phyloP scores from a whole-genome alignment of 257 asterid genomes.

The Hygrophila difformis region DNA sequence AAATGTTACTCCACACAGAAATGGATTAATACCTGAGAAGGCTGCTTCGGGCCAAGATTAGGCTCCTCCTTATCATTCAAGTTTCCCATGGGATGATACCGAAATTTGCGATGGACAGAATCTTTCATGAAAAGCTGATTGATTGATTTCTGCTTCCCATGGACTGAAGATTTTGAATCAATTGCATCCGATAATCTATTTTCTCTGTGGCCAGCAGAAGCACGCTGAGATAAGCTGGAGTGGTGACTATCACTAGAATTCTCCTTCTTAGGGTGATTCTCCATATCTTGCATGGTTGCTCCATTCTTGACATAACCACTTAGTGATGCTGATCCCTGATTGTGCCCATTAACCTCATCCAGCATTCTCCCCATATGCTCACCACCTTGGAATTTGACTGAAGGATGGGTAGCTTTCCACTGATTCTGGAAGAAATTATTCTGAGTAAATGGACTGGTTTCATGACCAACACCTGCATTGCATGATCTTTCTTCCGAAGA shows the following conservation, averaged over 20 bases:
- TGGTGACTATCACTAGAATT: conserved; percentile 58
- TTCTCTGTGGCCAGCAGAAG: conserved; percentile 49
- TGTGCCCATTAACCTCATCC: conserved; percentile 28
- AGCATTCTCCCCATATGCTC: conserved; percentile 34
- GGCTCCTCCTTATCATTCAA: conserved; percentile 49
- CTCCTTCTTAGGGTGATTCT: conserved; percentile 38
- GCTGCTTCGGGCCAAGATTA: conserved; percentile 39
- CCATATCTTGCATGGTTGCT: conserved; percentile 31
- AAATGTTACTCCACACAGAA: conserved; percentile 35
- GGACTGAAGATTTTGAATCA: conserved; percentile 41
- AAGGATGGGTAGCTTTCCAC: conserved; percentile 51
- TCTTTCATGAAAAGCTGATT: conserved; percentile 39
- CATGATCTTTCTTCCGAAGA: conserved; percentile 28
- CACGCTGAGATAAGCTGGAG: conserved; percentile 44
- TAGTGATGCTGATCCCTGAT: conserved; percentile 22
- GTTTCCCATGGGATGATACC: conserved; percentile 87
- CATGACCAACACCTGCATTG: conserved; percentile 32
- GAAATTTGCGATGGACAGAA: conserved; percentile 67
- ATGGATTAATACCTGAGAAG: conserved; percentile 28
- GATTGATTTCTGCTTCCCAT: conserved; percentile 48
- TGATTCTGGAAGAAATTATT: conserved; percentile 36
- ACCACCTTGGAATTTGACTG: conserved; percentile 34
- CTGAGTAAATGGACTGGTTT: conserved; percentile 33
- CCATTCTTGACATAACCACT: conserved; percentile 31
- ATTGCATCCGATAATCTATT: conserved; percentile 37